A percentile compares a stretch with the other conserved stretches of the same genome.
phyloP scores from a whole-genome alignment of 1,139 yeast species.

The Scheffersomyces titani region DNA sequence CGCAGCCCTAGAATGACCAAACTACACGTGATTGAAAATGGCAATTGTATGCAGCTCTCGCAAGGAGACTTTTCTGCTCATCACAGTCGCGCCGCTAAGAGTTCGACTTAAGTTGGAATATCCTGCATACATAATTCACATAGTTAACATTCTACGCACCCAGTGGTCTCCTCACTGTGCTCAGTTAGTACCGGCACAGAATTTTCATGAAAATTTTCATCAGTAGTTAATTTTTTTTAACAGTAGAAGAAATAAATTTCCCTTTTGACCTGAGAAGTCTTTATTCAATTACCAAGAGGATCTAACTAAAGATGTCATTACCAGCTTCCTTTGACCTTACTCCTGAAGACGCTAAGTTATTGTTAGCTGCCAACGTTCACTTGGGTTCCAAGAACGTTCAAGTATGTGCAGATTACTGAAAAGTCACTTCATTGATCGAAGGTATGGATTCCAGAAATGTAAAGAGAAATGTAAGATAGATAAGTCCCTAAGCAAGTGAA shows the following conservation, averaged over 20 bases:
- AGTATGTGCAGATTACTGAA: conserved; percentile 51
- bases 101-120: neutral
- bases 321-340: conserved; percentile 91
- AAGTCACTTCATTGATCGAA: neutral
- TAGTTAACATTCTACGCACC: neutral
- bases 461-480: neutral
- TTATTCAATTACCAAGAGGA: conserved; percentile 1
- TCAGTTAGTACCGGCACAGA: neutral
- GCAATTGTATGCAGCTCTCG: neutral
- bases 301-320: conserved; percentile 60
- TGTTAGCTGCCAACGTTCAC: conserved; percentile 99
- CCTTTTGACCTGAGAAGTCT: conserved; percentile 6
- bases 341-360: conserved; percentile 99
- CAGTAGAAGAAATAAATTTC: neutral
- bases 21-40: neutral
- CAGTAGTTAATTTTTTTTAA: neutral
- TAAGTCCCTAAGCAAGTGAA: neutral
- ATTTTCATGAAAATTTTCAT: conserved; percentile 1
- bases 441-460: conserved; percentile 4
- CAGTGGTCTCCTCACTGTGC: neutral
- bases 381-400: conserved; percentile 99
- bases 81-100: neutral
- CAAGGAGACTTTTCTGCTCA: neutral
- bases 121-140: neutral
- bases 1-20: conserved; percentile 3